phyloP scores from a whole-genome alignment of 2,329 filamentous ascomycete genomes.

The Ilyonectria sp. region DNA sequence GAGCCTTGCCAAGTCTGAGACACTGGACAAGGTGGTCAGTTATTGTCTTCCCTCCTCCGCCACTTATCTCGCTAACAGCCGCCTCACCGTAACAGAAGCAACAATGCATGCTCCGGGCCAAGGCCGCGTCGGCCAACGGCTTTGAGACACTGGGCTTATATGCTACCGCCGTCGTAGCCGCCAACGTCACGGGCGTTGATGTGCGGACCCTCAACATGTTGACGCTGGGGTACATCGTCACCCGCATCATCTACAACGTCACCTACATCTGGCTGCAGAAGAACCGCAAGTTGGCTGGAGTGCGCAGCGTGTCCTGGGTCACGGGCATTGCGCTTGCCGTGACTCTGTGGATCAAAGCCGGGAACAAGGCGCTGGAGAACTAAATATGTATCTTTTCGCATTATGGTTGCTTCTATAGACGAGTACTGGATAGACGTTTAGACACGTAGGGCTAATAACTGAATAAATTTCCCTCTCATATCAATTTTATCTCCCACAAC shows the following conservation, averaged over 20 bases:
- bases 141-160: slow-evolving; percentile 62
- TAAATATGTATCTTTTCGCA: not conserved
- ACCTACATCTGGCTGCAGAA: slow-evolving; percentile 61
- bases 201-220: slow-evolving; percentile 57
- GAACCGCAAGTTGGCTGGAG: slow-evolving; percentile 53
- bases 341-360: slow-evolving; percentile 60
- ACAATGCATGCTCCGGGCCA: slow-evolving; percentile 67
- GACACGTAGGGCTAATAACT: not conserved
- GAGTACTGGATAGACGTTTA: too few relatives aligned
- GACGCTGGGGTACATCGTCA: slow-evolving; percentile 56
- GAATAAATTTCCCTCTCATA: not conserved
- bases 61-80: not conserved
- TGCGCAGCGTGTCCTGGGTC: slow-evolving; percentile 59
- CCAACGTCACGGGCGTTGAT: slow-evolving; percentile 60
- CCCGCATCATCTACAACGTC: slow-evolving; percentile 58
- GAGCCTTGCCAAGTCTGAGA: slow-evolving; percentile 51
- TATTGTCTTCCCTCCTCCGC: not conserved
- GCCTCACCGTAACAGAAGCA: slow-evolving; percentile 58
- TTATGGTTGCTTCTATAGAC: not conserved
- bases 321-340: slow-evolving; percentile 52
- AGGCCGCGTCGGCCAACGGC: slow-evolving; percentile 63
- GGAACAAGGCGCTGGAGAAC: slow-evolving; percentile 41
- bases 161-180: slow-evolving; percentile 61
- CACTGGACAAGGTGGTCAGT: slow-evolving; percentile 50
- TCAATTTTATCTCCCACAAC: not conserved